Evolutionary conservation across 2,329 filamentous ascomycete species (phyloP), one percentile per base, ranked within the genome.

Genomic region (Calonectria pauciramosa): DNA sequence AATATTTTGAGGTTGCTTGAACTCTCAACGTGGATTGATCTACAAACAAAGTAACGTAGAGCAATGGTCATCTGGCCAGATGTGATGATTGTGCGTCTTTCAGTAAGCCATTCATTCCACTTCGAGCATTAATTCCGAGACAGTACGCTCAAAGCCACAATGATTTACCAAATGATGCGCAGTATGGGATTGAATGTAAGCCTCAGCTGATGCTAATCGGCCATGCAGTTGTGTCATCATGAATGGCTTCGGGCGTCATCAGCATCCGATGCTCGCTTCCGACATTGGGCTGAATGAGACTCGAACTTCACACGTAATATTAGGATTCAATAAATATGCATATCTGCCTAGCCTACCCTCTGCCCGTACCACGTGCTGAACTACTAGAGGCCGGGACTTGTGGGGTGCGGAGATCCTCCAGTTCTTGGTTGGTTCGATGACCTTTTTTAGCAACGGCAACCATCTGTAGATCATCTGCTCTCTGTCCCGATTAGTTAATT

Each of bases 271-370:
- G 34, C 1, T n/a, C 4, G 10, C 30, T 20, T 34, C n/a, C 52
- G 36, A 13, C 30, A 23, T 36, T 30, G 4, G 4, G n/a, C 30
- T 8, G 30, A 56, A 34, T 56, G 30, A 18, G 4, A 16, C 18
- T 56, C 32, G 52, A 36, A 36, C 52, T 56, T 23, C 30, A 23
- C 18, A 56, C 52, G 28, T 34, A n/a, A 34, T 20, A 56, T 56
- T 56, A 56, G 52, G 52, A 56, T 56, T 56, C 52, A 34, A 56
- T 56, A 56, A 32, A 56, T 36, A 56, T 56, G 52, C 30, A 56
- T 56, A 56, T 56, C 18, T 56, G 30, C 52, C 52, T 36, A 34
- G 52, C 8, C 10, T 36, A 56, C 52, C 52, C 7, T 16, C 30
- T 14, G 10, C 18, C 23, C 8, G 10, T 36, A 32, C 28, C 34